These are phyloP conservation scores for Pneumocystis murina DNA, from an alignment of 1,139 yeast genomes.

Conservation along the genomic window DNA sequence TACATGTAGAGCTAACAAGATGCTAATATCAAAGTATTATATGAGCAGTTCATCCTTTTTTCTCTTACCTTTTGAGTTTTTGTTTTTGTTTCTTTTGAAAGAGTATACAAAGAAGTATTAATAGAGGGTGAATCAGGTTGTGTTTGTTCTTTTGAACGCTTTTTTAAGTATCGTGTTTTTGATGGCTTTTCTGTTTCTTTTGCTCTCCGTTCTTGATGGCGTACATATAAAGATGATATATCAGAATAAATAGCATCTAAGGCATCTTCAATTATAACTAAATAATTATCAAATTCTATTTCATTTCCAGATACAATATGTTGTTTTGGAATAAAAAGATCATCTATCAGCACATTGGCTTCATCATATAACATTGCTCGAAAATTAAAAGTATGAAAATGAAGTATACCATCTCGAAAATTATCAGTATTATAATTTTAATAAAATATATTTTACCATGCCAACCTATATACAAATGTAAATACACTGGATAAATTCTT, in stretches of 20 bases:
- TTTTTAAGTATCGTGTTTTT: background rate
- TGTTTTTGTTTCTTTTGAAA: background rate
- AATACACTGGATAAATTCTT: background rate
- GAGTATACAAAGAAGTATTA: too few relatives aligned
- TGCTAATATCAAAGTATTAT: background rate
- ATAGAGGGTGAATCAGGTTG: too few relatives aligned
- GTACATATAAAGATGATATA: background rate
- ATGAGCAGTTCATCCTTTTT: background rate
- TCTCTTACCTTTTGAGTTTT: background rate
- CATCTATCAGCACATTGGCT: conserved; percentile 27
- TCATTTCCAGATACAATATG: conserved; percentile 15
- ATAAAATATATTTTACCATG: background rate
- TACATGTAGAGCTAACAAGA: background rate
- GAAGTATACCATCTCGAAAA: conserved; percentile 33
- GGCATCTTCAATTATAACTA: conserved; percentile 16
- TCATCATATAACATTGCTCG: conserved; percentile 33
- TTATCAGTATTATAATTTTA: background rate
- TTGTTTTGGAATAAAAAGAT: conserved; percentile 21
- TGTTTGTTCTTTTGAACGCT: background rate
- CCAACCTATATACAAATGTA: background rate
- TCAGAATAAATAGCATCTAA: background rate
- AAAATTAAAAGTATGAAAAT: conserved; percentile 35
- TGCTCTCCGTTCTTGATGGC: background rate
- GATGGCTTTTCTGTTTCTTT: background rate
- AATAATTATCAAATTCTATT: conserved; percentile 17